These are phyloP conservation scores for Saccharomyces hybrid DNA, from an alignment of 1,139 yeast species.

Conservation along the genomic window DNA sequence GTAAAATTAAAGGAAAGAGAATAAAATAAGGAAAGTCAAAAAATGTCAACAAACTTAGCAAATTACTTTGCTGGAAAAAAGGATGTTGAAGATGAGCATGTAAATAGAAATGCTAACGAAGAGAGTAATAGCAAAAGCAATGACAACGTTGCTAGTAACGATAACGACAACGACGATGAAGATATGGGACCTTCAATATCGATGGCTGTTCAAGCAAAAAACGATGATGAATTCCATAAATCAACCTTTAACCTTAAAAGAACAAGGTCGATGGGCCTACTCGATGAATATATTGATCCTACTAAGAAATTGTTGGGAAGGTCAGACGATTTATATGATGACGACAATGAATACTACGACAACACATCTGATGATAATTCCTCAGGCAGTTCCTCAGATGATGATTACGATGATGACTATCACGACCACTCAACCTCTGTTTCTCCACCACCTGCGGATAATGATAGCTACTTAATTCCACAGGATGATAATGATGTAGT, in stretches of 20 bases:
- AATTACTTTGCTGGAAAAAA: conserved; percentile 1
- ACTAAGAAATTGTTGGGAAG: conserved; percentile 31
- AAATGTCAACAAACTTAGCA: conserved; percentile 5
- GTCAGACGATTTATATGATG: conserved; percentile 5
- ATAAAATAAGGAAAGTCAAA: background rate
- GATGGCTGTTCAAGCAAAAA: conserved; percentile 57
- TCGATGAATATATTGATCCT: conserved; percentile 60
- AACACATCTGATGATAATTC: background rate
- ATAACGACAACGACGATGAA: conserved; percentile 17
- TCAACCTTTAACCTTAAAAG: conserved; percentile 72
- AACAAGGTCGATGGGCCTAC: conserved; percentile 74
- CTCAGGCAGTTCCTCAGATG: conserved; percentile 8
- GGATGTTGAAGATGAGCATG: background rate
- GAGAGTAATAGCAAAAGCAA: background rate
- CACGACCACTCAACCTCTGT: conserved; percentile 18
- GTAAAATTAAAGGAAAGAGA: background rate
- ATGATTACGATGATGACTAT: background rate
- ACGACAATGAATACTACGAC: background rate
- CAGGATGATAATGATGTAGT: conserved; percentile 82
- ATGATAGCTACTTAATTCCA: conserved; percentile 38
- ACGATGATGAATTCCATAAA: conserved; percentile 62
- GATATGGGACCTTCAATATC: conserved; percentile 35
- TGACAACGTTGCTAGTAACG: background rate
- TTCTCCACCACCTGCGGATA: conserved; percentile 35
- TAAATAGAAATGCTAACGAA: background rate